Evolutionary conservation across 1,139 yeast species (phyloP).

Genomic region (Saccharomyces uvarum): DNA sequence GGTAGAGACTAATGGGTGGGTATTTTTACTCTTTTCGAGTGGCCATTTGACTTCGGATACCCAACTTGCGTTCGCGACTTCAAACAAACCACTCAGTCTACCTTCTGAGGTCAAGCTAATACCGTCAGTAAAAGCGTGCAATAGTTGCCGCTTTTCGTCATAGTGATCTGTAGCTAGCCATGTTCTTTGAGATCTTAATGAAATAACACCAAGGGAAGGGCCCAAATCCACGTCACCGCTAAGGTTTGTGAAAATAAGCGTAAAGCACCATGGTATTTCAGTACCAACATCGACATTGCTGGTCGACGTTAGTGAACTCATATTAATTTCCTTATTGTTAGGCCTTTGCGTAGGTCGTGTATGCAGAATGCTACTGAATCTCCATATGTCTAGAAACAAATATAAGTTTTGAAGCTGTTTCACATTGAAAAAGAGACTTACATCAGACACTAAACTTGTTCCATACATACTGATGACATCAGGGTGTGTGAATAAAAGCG

Average conservation of each 20-base stretch:
- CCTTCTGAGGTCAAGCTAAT: slow-evolving; percentile 59
- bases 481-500: slow-evolving; percentile 38
- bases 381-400: slow-evolving; percentile 80
- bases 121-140: slow-evolving; percentile 52
- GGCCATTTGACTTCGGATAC: slow-evolving; percentile 72
- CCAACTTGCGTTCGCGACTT: slow-evolving; percentile 43
- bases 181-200: slow-evolving; percentile 46
- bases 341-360: slow-evolving; percentile 9
- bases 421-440: slow-evolving; percentile 60
- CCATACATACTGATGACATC: slow-evolving; percentile 40
- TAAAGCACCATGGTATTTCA: slow-evolving; percentile 61
- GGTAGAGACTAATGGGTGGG: slow-evolving; percentile 62
- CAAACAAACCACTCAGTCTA: slow-evolving; percentile 66
- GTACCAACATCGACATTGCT: slow-evolving; percentile 7
- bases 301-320: slow-evolving; percentile 8
- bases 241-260: slow-evolving; percentile 48
- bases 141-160: slow-evolving; percentile 63
- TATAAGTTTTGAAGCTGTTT: slow-evolving; percentile 84
- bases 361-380: slow-evolving; percentile 35
- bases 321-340: slow-evolving; percentile 7
- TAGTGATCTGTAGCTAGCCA: slow-evolving; percentile 70
- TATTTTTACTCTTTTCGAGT: slow-evolving; percentile 31
- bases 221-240: slow-evolving; percentile 67
- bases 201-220: slow-evolving; percentile 65
- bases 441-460: slow-evolving; percentile 48